Evolutionary conservation across 192 early-diverging fungal species (phyloP).

Genomic region (Borealophlyctis nickersoniae): DNA sequence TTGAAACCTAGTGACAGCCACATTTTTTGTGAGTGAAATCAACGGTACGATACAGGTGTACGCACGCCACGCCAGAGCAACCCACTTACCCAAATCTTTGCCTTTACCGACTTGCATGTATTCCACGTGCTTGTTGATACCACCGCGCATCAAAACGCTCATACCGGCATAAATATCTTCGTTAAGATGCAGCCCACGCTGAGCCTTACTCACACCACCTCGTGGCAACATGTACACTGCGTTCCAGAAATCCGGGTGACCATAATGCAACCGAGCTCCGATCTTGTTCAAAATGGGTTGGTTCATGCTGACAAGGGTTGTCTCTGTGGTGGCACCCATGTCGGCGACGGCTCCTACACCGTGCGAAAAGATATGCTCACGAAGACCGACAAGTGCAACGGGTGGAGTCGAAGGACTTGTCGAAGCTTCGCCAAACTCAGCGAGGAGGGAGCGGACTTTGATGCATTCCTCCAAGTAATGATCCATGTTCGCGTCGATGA

Average conservation of each 20-base stretch:
- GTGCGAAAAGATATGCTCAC: slow-evolving; percentile 22
- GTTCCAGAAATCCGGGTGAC: slow-evolving; percentile 87
- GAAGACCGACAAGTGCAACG: slow-evolving; percentile 79
- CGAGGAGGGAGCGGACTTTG: slow-evolving; percentile 81
- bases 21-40: too few species aligned
- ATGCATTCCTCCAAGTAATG: slow-evolving; percentile 78
- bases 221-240: slow-evolving; percentile 6
- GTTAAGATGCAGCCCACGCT: slow-evolving; percentile 85
- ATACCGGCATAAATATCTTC: slow-evolving; percentile 94
- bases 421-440: slow-evolving; percentile 59
- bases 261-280: slow-evolving; percentile 67
- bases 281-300: slow-evolving; percentile 49
- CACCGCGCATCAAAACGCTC: slow-evolving; percentile 78
- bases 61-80: neutral
- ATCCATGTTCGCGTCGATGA: slow-evolving; percentile 89
- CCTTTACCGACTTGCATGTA: slow-evolving; percentile 92
- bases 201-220: slow-evolving; percentile 75
- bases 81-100: slow-evolving; percentile 75
- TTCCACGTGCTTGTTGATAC: slow-evolving; percentile 84
- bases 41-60: neutral
- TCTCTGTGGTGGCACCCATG: slow-evolving; percentile 19
- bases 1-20: too few species aligned
- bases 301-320: slow-evolving; percentile 23
- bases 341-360: slow-evolving; percentile 20
- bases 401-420: slow-evolving; percentile 45